These are phyloP conservation scores for Rhytidiadelphus loreus DNA, from an alignment of 225 moss, liverwort and hornwort species.

Conservation along the genomic window DNA sequence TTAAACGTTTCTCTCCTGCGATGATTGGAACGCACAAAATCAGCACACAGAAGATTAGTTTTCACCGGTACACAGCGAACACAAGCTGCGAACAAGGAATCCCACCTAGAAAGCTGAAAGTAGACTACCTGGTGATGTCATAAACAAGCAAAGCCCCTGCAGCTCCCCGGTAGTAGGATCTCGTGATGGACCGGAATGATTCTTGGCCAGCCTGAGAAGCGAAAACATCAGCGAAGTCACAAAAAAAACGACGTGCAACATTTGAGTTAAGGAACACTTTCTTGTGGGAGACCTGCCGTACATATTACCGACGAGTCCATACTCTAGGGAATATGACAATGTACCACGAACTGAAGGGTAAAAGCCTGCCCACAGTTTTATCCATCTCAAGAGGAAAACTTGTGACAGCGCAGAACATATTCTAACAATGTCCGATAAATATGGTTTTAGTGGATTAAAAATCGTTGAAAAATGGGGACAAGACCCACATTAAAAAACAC, in stretches of 20 bases:
- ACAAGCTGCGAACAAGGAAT: neutral
- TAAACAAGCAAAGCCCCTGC: constrained; percentile 85
- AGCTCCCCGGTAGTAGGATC: constrained; percentile 85
- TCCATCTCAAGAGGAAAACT: neutral
- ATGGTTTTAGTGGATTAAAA: neutral
- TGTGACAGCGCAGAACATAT: neutral
- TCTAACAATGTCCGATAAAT: neutral
- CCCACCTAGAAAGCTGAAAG: neutral
- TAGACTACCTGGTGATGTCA: constrained; percentile 65
- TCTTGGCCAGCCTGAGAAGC: constrained; percentile 71
- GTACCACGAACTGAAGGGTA: neutral
- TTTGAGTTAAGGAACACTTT: neutral
- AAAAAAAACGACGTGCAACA: neutral
- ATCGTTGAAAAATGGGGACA: neutral
- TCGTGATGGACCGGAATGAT: constrained; percentile 81
- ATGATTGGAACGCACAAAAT: neutral
- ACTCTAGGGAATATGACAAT: neutral
- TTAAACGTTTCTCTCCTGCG: constrained; percentile 78
- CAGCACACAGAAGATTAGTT: neutral
- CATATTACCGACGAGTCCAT: no score
- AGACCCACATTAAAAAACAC: no score
- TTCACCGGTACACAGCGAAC: no score
- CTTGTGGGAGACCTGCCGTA: neutral
- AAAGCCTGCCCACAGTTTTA: neutral
- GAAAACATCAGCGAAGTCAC: neutral